Evolutionary conservation across 1,284 basidiomycete species (phyloP).

Genomic region (Tilletia setariae): DNA sequence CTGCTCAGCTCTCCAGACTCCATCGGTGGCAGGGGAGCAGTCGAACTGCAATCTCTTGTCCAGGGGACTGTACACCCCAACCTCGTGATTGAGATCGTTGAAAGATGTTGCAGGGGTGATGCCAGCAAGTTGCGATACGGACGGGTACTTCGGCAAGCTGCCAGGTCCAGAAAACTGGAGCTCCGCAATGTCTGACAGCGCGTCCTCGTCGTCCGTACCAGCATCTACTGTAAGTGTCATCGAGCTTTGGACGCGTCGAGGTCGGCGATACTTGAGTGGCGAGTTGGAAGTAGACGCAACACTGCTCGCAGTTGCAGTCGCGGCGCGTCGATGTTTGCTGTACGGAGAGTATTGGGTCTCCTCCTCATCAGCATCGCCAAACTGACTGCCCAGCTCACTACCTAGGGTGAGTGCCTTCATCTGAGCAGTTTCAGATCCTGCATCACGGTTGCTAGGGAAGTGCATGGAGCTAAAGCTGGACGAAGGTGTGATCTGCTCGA

Average conservation of each 20-base stretch:
- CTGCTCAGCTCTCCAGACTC: conserved; percentile 30
- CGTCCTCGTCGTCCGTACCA: conserved; percentile 22
- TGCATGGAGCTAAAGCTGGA: background rate
- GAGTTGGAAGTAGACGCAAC: conserved; percentile 26
- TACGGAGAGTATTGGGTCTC: background rate
- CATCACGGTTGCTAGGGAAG: background rate
- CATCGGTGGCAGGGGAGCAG: conserved; percentile 25
- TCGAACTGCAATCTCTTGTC: conserved; percentile 22
- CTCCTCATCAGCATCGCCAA: conserved; percentile 33
- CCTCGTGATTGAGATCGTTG: background rate
- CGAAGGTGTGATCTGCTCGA: background rate
- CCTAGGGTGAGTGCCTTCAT: conserved; percentile 32
- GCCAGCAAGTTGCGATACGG: background rate
- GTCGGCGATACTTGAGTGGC: conserved; percentile 22
- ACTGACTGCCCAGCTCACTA: conserved; percentile 46
- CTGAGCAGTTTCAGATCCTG: conserved; percentile 1
- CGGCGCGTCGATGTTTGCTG: no score
- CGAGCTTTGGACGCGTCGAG: background rate
- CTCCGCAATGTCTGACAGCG: conserved; percentile 29
- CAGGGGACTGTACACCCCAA: conserved; percentile 8
- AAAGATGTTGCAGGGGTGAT: background rate
- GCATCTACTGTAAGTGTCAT: conserved; percentile 15
- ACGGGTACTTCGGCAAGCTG: background rate
- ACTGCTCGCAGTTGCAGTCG: no score
- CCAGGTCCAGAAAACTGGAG: conserved; percentile 18